These are phyloP conservation scores for Ceriops zippeliana DNA, from an alignment of 345 rosid genomes.

Conservation along the genomic window DNA sequence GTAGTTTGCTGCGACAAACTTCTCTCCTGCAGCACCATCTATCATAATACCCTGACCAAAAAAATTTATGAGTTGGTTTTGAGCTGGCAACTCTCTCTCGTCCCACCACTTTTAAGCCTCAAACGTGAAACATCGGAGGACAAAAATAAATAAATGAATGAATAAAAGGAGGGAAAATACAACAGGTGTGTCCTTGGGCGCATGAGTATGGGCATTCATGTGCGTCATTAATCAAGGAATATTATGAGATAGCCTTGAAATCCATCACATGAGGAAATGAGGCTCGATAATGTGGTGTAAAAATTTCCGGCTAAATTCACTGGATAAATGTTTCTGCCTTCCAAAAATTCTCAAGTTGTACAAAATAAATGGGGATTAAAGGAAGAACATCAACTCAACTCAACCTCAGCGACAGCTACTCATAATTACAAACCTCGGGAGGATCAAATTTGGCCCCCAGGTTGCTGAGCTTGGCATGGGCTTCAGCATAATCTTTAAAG, in stretches of 20 bases:
- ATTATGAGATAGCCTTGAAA: background rate
- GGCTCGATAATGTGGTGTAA: background rate
- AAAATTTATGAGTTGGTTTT: slow-evolving; percentile 24
- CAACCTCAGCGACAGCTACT: background rate
- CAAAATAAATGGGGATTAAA: background rate
- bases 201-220: background rate
- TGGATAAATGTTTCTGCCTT: background rate
- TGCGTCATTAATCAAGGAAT: background rate
- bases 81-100: background rate
- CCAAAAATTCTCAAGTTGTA: background rate
- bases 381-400: background rate
- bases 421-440: slow-evolving; percentile 63
- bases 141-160: background rate
- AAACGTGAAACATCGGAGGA: background rate
- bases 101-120: background rate
- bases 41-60: slow-evolving; percentile 64
- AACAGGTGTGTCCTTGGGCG: background rate
- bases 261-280: background rate
- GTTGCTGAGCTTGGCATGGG: slow-evolving; percentile 93
- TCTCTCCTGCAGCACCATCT: slow-evolving; percentile 60
- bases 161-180: background rate
- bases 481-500: slow-evolving; percentile 92
- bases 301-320: background rate
- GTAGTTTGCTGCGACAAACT: slow-evolving; percentile 85
- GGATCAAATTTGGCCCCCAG: slow-evolving; percentile 93